Conservation (phyloP, 2,329 filamentous ascomycete species). For the Penicillium digitatum region DNA sequence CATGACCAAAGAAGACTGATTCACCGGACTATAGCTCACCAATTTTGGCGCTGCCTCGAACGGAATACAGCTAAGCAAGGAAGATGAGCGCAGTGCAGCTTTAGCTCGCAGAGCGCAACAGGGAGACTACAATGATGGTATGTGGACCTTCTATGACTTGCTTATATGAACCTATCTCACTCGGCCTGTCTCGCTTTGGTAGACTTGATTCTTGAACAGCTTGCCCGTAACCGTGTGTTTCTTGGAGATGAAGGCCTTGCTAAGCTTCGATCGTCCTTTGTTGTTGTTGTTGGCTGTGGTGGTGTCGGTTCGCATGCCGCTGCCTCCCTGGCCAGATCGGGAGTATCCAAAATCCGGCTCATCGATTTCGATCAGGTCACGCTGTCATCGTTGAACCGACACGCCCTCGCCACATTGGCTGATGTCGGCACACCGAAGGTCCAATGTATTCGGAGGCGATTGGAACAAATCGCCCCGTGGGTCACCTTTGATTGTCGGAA, state of each 20-base stretch:
- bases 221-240: slow-evolving; percentile 89
- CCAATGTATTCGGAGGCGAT: slow-evolving; percentile 69
- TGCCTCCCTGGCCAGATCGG: slow-evolving; percentile 80
- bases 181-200: neutral
- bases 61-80: slow-evolving; percentile 38
- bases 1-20: slow-evolving; percentile 32
- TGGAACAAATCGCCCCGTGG: slow-evolving; percentile 89
- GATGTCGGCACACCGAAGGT: slow-evolving; percentile 95
- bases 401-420: slow-evolving; percentile 87
- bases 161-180: slow-evolving; percentile 6
- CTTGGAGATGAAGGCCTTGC: slow-evolving; percentile 74
- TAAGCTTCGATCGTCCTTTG: slow-evolving; percentile 74
- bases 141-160: neutral
- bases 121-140: slow-evolving; percentile 63
- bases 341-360: slow-evolving; percentile 79
- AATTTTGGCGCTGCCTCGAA: slow-evolving; percentile 45
- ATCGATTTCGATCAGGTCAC: slow-evolving; percentile 98
- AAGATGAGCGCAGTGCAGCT: slow-evolving; percentile 57
- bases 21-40: slow-evolving; percentile 44
- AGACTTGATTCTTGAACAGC: slow-evolving; percentile 89
- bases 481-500: slow-evolving; percentile 80
- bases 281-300: slow-evolving; percentile 87
- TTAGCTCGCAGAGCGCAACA: slow-evolving; percentile 58
- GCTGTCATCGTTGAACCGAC: slow-evolving; percentile 88
- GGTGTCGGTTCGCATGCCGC: slow-evolving; percentile 92